A percentile compares a stretch with the other conserved stretches of the same genome.
These are phyloP conservation scores for Globisporangium cylindrosporum DNA, from an alignment of 352 stramenopile species.

Conservation along the genomic window DNA sequence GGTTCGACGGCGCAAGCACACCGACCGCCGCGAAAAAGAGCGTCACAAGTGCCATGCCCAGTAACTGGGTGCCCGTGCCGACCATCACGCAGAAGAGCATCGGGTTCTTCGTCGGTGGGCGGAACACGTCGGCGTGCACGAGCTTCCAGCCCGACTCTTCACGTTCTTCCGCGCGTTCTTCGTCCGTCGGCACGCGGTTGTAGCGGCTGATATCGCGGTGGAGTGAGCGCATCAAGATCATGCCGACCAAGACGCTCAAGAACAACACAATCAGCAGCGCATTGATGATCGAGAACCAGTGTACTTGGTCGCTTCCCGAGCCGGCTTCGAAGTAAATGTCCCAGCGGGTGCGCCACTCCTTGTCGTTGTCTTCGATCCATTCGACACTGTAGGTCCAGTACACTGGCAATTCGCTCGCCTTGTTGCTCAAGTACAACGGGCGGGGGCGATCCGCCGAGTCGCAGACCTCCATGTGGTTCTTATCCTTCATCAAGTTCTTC, in stretches of 20 bases:
- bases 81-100: slow-evolving; percentile 98
- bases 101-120: slow-evolving; percentile 92
- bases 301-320: slow-evolving; percentile 93
- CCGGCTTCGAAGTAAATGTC: slow-evolving; percentile 97
- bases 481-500: slow-evolving; percentile 54
- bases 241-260: slow-evolving; percentile 97
- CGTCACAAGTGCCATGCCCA: slow-evolving; percentile 95
- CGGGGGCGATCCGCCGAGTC: slow-evolving; percentile 62
- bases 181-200: slow-evolving; percentile 94
- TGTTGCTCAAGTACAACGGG: slow-evolving; percentile 80
- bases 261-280: slow-evolving; percentile 99
- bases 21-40: slow-evolving; percentile 97
- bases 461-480: slow-evolving; percentile 74
- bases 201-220: slow-evolving; percentile 98
- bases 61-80: slow-evolving; percentile 96
- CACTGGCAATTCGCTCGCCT: slow-evolving; percentile 80
- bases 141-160: slow-evolving; percentile 99
- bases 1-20: slow-evolving; percentile 96
- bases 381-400: slow-evolving; percentile 98
- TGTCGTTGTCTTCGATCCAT: slow-evolving; percentile 93
- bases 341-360: slow-evolving; percentile 98
- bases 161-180: slow-evolving; percentile 97
- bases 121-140: slow-evolving; percentile 99
- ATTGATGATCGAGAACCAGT: slow-evolving; percentile 99
- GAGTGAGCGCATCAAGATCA: slow-evolving; percentile 98